Conservation (phyloP, 2,329 filamentous ascomycete species). For the Cytospora piceicola region DNA sequence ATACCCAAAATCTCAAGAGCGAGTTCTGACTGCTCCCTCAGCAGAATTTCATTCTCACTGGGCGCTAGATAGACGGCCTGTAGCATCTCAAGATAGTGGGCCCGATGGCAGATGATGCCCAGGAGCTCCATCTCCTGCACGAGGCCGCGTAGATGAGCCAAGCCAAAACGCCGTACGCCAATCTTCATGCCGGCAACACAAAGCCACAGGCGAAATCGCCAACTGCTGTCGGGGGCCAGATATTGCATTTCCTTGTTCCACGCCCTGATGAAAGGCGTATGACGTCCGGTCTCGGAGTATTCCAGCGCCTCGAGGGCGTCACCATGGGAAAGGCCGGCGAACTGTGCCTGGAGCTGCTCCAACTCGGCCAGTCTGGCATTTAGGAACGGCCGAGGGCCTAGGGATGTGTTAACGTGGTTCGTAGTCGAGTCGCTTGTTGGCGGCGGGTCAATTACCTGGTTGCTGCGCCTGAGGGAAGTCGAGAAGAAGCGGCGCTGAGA, state of each 20-base stretch:
- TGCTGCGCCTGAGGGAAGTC: conserved; percentile 30
- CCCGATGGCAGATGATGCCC: conserved; percentile 42
- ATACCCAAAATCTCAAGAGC: conserved; percentile 50
- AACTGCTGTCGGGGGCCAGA: conserved; percentile 40
- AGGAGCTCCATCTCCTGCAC: conserved; percentile 46
- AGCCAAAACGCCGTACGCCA: conserved; percentile 24
- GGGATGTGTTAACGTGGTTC: conserved; percentile 28
- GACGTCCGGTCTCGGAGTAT: conserved; percentile 8
- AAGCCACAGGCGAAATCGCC: conserved; percentile 41
- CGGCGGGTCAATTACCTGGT: conserved; percentile 29
- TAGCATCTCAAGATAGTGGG: conserved; percentile 45
- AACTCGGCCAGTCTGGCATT: conserved; percentile 14
- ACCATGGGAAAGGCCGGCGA: conserved; percentile 7
- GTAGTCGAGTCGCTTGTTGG: conserved; percentile 13
- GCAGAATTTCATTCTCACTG: conserved; percentile 31
- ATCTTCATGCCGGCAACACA: conserved; percentile 35
- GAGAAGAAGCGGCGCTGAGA: conserved; percentile 33
- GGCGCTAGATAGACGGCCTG: conserved; percentile 42
- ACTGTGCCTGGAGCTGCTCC: conserved; percentile 24
- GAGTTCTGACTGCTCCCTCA: conserved; percentile 42
- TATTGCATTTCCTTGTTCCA: conserved; percentile 36
- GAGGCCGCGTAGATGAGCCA: conserved; percentile 35
- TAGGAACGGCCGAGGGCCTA: conserved; percentile 26
- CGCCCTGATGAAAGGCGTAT: conserved; percentile 18
- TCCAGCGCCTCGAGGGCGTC: conserved; percentile 23